Base-by-base conservation (phyloP, 768 basidiomycete species). In the Rhizopogon vulgaris region DNA sequence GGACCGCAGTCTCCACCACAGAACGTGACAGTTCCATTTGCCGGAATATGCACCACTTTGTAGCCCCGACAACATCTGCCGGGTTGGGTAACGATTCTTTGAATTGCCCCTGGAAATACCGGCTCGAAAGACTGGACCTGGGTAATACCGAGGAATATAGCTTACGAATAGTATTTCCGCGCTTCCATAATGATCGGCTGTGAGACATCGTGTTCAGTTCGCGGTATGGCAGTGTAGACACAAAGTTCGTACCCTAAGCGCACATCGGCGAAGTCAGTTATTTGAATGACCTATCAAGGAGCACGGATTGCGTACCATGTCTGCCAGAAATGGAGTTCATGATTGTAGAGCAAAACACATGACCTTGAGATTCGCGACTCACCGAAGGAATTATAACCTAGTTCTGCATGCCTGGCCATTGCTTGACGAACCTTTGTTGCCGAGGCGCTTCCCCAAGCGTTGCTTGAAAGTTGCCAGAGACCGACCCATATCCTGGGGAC, bases 101-200 rank as follows among this genome's bases (percentile, higher is more conserved):
- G 68, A 87, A 87, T 64, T 85, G 80, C 11, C 89, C 90, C 89
- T 91, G 65, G 52, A 61, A 36, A 30, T 5, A 17, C 22, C 17
- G 18, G 14, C 47, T 32, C 15, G 18, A 58, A 42, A 49, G 38
- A 14, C 32, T 30, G 27, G 32, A 38, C 18, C 41, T 42, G 24
- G 6, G 32, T 30, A 49, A 46, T 22, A 25, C 18, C 15, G 18
- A 51, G 51, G 54, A 37, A 52, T 37, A 40, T 25, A 15, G 67
- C 80, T 49, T 69, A 90, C 90, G 57, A 87, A 91, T 54, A 90
- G 78, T 54, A 87, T 78, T 65, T 92, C 90, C 18, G 90, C 80
- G 60, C 83, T 80, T 14, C 90, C 90, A 72, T 92, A 92, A 69
- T 92, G 90, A 71, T 92, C 90, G 60, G 90, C 90, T 88, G 56